A percentile compares a stretch with the other conserved stretches of the same genome.
These are phyloP conservation scores for Penicillium silybi DNA, from an alignment of 495 filamentous ascomycete species.

Conservation along the genomic window DNA sequence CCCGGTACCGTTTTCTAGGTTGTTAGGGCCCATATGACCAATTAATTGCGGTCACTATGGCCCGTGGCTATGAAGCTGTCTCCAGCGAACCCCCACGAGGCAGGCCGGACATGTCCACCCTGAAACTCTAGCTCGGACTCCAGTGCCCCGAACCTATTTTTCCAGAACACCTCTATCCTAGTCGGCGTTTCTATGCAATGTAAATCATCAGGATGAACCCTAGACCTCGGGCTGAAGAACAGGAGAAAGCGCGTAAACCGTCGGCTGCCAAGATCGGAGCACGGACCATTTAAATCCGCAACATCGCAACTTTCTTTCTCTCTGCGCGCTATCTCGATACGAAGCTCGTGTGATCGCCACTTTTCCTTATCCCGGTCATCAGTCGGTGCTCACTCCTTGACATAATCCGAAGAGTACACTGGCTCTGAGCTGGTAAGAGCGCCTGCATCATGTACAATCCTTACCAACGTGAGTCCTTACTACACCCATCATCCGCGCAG, in stretches of 20 bases:
- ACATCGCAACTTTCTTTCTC: conserved; percentile 13
- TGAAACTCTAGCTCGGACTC: not conserved
- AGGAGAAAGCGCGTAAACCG: not conserved
- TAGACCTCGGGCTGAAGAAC: not conserved
- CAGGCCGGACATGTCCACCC: not conserved
- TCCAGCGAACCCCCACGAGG: not conserved
- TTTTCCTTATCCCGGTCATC: not conserved
- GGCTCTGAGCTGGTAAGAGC: not conserved
- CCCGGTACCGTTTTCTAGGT: too few relatives aligned
- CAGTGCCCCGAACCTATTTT: not conserved
- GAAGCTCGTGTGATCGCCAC: not conserved
- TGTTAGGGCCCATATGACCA: not conserved
- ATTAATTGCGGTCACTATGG: not conserved
- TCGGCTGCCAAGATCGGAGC: conserved; percentile 12
- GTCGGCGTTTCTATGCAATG: not conserved
- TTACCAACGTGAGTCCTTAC: conserved; percentile 62
- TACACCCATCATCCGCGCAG: not conserved
- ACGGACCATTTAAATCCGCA: conserved; percentile 14
- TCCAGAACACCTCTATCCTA: not conserved
- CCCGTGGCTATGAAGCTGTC: not conserved
- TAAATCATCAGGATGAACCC: not conserved
- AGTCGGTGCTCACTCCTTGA: not conserved
- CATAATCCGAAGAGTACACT: not conserved
- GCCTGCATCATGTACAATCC: conserved; percentile 65
- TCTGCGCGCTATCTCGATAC: not conserved